A percentile compares a stretch with the other conserved stretches of the same genome.
Conservation (phyloP, 345 rosid genomes). For the Salix viminalis region DNA sequence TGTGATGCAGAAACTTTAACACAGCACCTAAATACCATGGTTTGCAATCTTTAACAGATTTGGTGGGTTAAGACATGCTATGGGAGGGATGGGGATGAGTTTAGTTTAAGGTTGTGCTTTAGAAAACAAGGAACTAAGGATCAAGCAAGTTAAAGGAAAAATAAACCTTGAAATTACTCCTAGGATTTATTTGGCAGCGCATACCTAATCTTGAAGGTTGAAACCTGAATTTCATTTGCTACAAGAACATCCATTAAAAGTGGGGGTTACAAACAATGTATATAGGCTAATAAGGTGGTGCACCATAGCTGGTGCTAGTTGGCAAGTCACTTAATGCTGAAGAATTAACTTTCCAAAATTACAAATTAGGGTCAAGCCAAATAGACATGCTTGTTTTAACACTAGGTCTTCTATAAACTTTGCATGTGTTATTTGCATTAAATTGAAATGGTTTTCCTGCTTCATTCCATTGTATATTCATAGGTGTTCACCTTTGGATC, state of each 20-base stretch:
- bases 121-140: not conserved
- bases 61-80: not conserved
- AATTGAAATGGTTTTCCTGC: not conserved
- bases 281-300: no score
- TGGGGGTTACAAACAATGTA: no score
- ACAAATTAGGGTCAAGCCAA: not conserved
- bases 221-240: no score
- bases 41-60: not conserved
- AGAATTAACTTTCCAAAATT: no score
- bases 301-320: not conserved
- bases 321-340: no score
- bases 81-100: not conserved
- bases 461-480: not conserved
- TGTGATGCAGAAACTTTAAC: not conserved
- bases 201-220: no score
- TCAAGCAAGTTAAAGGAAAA: not conserved
- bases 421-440: no score
- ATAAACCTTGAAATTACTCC: not conserved
- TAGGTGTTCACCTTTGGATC: slow-evolving; percentile 92
- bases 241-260: no score
- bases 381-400: not conserved
- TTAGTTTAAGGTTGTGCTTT: not conserved
- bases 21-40: not conserved
- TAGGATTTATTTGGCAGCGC: no score
- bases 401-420: not conserved